Evolutionary conservation across 441 rosid genomes (phyloP).

Genomic region (Gossypium gossypioides): DNA sequence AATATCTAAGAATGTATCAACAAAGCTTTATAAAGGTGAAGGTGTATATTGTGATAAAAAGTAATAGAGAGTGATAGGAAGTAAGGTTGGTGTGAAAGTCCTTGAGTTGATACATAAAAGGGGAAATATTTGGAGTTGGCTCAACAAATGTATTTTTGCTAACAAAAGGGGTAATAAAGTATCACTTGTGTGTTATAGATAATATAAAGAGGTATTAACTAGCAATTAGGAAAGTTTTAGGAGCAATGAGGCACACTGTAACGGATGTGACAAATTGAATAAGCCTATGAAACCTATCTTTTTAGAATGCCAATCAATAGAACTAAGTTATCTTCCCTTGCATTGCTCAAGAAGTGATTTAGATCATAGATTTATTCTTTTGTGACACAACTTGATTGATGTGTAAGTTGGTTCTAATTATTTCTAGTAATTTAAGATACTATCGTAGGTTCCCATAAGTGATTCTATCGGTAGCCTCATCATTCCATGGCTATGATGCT

Average conservation of each 20-base stretch:
- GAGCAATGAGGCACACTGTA: background rate
- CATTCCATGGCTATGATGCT: background rate
- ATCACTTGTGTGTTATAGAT: background rate
- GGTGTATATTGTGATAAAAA: background rate
- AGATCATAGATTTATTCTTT: background rate
- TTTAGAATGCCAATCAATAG: background rate
- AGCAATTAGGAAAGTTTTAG: too few species aligned
- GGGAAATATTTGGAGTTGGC: background rate
- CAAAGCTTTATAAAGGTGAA: background rate
- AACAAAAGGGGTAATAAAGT: background rate
- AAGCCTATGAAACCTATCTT: background rate
- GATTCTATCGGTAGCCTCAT: background rate
- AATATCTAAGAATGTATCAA: background rate
- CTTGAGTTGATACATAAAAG: background rate
- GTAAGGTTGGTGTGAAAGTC: background rate
- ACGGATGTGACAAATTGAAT: background rate
- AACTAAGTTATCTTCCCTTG: background rate
- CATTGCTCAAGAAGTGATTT: background rate
- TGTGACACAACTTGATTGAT: background rate
- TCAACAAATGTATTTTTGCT: background rate
- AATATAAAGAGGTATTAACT: background rate
- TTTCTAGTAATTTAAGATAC: background rate
- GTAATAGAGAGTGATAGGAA: background rate
- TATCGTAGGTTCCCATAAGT: background rate
- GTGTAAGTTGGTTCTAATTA: background rate